These are phyloP conservation scores for Exserohilum rostratum DNA, from an alignment of 2,329 filamentous ascomycete species.

Conservation along the genomic window DNA sequence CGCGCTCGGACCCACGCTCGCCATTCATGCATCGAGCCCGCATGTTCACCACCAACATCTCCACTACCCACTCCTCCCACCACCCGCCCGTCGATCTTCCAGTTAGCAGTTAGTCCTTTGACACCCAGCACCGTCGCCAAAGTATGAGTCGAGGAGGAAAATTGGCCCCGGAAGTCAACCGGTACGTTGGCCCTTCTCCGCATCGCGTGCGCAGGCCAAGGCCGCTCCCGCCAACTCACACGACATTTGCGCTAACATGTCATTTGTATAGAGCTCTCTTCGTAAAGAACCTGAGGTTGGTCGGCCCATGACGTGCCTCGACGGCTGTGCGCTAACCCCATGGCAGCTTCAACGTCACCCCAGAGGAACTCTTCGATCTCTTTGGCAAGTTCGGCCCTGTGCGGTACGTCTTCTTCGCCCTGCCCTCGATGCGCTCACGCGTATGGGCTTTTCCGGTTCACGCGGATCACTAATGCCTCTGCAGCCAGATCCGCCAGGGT, in stretches of 20 bases:
- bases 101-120: conserved; percentile 31
- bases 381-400: conserved; percentile 98
- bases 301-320: neutral
- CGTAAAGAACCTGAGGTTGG: conserved; percentile 97
- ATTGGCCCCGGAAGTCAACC: conserved; percentile 99
- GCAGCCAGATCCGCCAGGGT: conserved; percentile 95
- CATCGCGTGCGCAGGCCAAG: conserved; percentile 22
- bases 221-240: conserved; percentile 30
- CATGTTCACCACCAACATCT: conserved; percentile 15
- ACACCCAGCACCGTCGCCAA: conserved; percentile 49
- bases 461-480: conserved; percentile 23
- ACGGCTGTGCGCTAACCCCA: conserved; percentile 19
- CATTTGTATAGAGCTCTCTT: conserved; percentile 81
- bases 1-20: conserved; percentile 10
- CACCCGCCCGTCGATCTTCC: conserved; percentile 17
- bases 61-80: conserved; percentile 11
- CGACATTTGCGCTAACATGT: conserved; percentile 42
- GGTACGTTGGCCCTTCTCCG: conserved; percentile 63
- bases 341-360: conserved; percentile 93
- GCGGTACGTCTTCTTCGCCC: conserved; percentile 66
- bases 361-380: conserved; percentile 97
- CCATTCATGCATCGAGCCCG: conserved; percentile 12
- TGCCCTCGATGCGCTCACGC: conserved; percentile 13
- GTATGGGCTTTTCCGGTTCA: neutral
- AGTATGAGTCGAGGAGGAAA: conserved; percentile 96